Evolutionary conservation across 2,329 filamentous ascomycete species (phyloP).

Genomic region (Trichoderma lentiforme): DNA sequence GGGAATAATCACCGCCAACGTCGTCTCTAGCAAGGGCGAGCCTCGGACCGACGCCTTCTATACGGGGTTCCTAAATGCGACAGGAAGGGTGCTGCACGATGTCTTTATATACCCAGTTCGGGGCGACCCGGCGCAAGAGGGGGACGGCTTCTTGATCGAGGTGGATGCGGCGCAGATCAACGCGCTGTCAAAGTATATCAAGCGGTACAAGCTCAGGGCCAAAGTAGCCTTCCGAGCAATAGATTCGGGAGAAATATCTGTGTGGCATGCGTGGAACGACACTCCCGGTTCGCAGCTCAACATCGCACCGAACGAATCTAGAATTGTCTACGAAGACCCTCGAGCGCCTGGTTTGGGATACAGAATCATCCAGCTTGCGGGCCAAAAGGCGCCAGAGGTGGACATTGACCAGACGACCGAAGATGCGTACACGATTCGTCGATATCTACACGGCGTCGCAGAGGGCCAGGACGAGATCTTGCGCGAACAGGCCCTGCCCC

Average conservation of each 20-base stretch:
- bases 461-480: conserved; percentile 82
- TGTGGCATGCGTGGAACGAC: conserved; percentile 75
- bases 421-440: conserved; percentile 66
- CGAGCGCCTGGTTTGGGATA: conserved; percentile 56
- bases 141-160: conserved; percentile 65
- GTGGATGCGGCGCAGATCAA: conserved; percentile 68
- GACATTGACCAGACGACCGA: conserved; percentile 49
- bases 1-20: conserved; percentile 70
- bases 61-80: conserved; percentile 79
- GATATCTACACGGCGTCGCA: conserved; percentile 76
- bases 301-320: conserved; percentile 2
- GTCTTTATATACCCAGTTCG: conserved; percentile 77
- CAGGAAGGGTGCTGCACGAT: conserved; percentile 81
- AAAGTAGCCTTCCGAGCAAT: conserved; percentile 70
- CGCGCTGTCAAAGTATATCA: conserved; percentile 67
- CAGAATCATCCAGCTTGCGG: conserved; percentile 40
- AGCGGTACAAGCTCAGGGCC: conserved; percentile 79
- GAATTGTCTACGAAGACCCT: conserved; percentile 46
- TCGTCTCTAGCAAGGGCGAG: conserved; percentile 37
- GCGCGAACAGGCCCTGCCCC: conserved; percentile 68
- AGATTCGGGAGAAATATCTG: conserved; percentile 58
- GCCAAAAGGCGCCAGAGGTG: conserved; percentile 32
- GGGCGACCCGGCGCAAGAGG: conserved; percentile 26
- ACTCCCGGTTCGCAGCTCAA: conserved; percentile 21
- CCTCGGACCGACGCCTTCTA: conserved; percentile 60